Conservation (phyloP, 441 rosid species). For the Capsella rubella region DNA sequence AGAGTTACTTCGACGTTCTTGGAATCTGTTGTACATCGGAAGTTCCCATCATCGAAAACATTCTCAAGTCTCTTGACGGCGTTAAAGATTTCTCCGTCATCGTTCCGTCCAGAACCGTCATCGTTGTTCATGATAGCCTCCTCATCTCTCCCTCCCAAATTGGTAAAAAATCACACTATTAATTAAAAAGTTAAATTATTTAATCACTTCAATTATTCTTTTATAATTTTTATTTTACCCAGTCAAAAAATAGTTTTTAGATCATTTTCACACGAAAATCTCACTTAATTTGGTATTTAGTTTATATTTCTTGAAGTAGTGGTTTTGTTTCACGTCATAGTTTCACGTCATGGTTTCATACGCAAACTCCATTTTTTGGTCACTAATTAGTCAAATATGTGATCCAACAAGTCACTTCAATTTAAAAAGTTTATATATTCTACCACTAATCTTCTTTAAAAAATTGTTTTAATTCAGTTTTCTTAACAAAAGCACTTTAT, state of each 20-base stretch:
- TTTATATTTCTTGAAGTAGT: not conserved
- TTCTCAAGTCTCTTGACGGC: slow-evolving; percentile 73
- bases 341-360: slow-evolving; percentile 26
- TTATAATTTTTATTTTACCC: not conserved
- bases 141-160: slow-evolving; percentile 77
- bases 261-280: not conserved
- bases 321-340: slow-evolving; percentile 11
- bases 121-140: slow-evolving; percentile 78
- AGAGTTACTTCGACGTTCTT: slow-evolving; percentile 86
- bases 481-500: not conserved
- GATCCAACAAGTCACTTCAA: slow-evolving; percentile 4
- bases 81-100: slow-evolving; percentile 71
- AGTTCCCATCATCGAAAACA: slow-evolving; percentile 71
- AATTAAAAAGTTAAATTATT: not conserved
- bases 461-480: not conserved
- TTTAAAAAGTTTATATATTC: not conserved
- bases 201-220: not conserved
- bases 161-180: slow-evolving; percentile 46
- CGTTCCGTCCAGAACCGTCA: slow-evolving; percentile 84
- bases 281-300: not conserved
- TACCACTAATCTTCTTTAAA: not conserved
- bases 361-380: slow-evolving; percentile 22
- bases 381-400: not conserved
- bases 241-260: not conserved
- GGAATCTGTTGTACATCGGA: slow-evolving; percentile 95